phyloP scores from a whole-genome alignment of 345 rosid genomes.

The Citrus sp. region DNA sequence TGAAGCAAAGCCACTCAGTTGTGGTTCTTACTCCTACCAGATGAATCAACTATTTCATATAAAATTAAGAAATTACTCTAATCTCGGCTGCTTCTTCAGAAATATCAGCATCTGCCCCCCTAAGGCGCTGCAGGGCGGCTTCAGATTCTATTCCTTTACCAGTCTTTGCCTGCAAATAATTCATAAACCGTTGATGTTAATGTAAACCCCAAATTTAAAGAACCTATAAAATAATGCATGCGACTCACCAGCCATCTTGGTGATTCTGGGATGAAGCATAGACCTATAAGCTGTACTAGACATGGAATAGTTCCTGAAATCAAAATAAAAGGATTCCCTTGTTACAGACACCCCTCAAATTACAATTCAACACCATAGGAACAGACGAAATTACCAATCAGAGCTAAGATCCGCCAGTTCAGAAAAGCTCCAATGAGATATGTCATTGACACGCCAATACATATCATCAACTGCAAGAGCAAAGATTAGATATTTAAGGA shows the following conservation, averaged over 20 bases:
- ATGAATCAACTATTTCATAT: background rate
- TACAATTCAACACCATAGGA: background rate
- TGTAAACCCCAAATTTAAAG: background rate
- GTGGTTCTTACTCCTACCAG: background rate
- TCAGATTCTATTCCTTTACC: constrained; percentile 47
- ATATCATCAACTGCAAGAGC: constrained; percentile 63
- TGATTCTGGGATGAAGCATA: constrained; percentile 50
- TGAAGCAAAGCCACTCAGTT: background rate
- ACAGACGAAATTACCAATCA: constrained; percentile 41
- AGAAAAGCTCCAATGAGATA: constrained; percentile 66
- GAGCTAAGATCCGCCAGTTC: constrained; percentile 67
- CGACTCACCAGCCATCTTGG: constrained; percentile 67
- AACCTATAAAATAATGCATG: background rate
- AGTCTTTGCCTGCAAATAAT: constrained; percentile 41
- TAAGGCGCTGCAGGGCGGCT: constrained; percentile 40
- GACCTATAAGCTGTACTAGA: constrained; percentile 30
- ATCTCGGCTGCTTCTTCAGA: constrained; percentile 56
- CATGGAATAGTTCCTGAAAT: constrained; percentile 39
- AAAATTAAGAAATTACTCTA: constrained; percentile 33
- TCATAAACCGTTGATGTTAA: background rate
- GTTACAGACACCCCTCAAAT: constrained; percentile 1
- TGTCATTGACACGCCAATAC: constrained; percentile 53
- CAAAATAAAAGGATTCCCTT: background rate
- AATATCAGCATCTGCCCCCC: constrained; percentile 49
- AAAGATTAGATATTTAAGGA: background rate